Conservation (phyloP, 2,329 filamentous ascomycete species). For the Lachnellula subtilissima region DNA sequence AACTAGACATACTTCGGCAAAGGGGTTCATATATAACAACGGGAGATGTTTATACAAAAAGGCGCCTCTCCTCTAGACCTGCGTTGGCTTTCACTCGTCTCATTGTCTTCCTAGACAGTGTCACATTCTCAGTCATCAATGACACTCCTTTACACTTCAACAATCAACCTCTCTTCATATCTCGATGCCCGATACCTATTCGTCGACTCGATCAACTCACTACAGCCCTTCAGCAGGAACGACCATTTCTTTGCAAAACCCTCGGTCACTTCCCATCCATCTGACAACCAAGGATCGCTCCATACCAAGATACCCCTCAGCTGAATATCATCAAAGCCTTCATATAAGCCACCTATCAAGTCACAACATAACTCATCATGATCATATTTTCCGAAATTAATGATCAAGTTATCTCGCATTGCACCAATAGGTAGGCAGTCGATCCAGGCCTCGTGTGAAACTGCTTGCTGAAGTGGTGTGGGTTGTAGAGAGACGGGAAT, state of each 20-base stretch:
- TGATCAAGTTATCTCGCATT: slow-evolving; percentile 15
- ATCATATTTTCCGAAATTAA: slow-evolving; percentile 4
- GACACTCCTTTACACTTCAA: slow-evolving; percentile 1
- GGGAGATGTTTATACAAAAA: too few species aligned
- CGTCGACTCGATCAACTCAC: slow-evolving; percentile 34
- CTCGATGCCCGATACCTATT: slow-evolving; percentile 30
- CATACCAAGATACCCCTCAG: slow-evolving; percentile 29
- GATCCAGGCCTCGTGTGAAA: slow-evolving; percentile 11
- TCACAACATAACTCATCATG: slow-evolving; percentile 10
- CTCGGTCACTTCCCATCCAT: slow-evolving; percentile 43
- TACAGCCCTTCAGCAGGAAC: slow-evolving; percentile 35
- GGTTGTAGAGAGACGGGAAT: slow-evolving; percentile 8
- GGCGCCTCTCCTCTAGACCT: too few species aligned
- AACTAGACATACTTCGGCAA: too few species aligned
- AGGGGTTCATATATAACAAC: too few species aligned
- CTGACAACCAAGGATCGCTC: slow-evolving; percentile 41
- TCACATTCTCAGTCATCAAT: too few species aligned
- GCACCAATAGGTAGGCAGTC: slow-evolving; percentile 8
- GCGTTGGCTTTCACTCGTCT: too few species aligned
- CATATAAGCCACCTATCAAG: slow-evolving; percentile 8
- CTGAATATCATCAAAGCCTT: slow-evolving; percentile 12
- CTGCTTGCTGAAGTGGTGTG: slow-evolving; percentile 10
- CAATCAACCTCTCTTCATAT: slow-evolving; percentile 5
- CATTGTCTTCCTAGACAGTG: too few species aligned
- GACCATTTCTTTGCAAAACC: slow-evolving; percentile 43